These are phyloP conservation scores for Eutrema japonicum DNA, from an alignment of 345 rosid species.

Conservation along the genomic window DNA sequence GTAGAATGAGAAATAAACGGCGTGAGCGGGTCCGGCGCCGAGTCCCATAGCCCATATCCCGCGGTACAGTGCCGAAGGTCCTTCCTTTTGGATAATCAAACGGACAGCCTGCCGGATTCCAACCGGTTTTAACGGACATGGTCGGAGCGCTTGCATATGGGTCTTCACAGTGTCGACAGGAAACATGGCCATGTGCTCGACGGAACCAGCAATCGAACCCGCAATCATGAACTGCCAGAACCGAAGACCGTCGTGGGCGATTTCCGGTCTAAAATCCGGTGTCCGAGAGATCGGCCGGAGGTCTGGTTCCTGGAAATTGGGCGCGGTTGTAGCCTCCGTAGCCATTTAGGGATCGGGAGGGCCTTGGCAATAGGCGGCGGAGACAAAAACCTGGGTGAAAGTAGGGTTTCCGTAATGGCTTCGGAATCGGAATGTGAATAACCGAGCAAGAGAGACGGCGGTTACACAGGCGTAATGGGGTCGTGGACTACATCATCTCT, in stretches of 20 bases:
- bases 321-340: constrained; percentile 56
- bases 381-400: neutral
- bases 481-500: constrained; percentile 33
- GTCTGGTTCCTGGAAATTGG: constrained; percentile 49
- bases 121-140: constrained; percentile 87
- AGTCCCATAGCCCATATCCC: constrained; percentile 97
- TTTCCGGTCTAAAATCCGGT: constrained; percentile 56
- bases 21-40: constrained; percentile 98
- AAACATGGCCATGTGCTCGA: constrained; percentile 98
- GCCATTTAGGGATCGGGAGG: constrained; percentile 48
- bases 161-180: constrained; percentile 95
- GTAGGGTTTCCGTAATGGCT: constrained; percentile 8
- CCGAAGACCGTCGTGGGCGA: constrained; percentile 72
- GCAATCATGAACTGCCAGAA: constrained; percentile 98
- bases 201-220: constrained; percentile 91
- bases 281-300: constrained; percentile 45
- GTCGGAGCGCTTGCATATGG: constrained; percentile 86
- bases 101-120: constrained; percentile 71
- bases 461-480: constrained; percentile 3
- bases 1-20: constrained; percentile 88
- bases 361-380: constrained; percentile 9
- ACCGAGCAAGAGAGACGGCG: constrained; percentile 33
- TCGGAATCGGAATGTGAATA: constrained; percentile 20
- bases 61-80: constrained; percentile 73
- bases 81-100: constrained; percentile 70